phyloP scores from a whole-genome alignment of 1,139 yeast genomes.

The Candida mesenterica region DNA sequence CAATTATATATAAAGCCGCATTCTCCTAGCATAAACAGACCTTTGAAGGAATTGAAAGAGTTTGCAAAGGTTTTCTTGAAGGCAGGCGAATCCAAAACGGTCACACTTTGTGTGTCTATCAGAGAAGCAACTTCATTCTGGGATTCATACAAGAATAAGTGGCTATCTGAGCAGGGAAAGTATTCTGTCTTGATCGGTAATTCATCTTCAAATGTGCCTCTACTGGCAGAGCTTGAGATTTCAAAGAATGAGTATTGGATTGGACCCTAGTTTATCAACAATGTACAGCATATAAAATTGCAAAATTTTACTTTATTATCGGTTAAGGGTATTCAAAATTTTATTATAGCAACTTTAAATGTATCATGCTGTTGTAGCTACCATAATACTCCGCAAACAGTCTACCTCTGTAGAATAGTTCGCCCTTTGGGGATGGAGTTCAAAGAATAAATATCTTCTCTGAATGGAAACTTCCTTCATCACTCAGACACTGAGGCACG shows the following conservation, averaged over 20 bases:
- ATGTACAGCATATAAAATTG: too few relatives aligned
- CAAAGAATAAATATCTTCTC: too few relatives aligned
- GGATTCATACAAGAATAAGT: conserved; percentile 46
- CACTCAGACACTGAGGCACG: too few relatives aligned
- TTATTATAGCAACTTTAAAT: too few relatives aligned
- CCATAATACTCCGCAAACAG: too few relatives aligned
- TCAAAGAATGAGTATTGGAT: conserved; percentile 11
- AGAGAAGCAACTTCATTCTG: conserved; percentile 57
- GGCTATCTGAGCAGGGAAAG: conserved; percentile 52
- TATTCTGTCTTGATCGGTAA: conserved; percentile 51
- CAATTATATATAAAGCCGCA: conserved; percentile 46
- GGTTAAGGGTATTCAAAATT: too few relatives aligned
- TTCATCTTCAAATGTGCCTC: conserved; percentile 22
- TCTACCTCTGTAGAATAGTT: too few relatives aligned
- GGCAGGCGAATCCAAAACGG: conserved; percentile 40
- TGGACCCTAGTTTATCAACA: too few relatives aligned
- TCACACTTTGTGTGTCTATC: conserved; percentile 32
- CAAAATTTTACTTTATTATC: too few relatives aligned
- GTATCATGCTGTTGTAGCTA: too few relatives aligned
- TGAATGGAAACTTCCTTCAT: too few relatives aligned
- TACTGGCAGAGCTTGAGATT: conserved; percentile 12
- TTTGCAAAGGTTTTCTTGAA: conserved; percentile 47
- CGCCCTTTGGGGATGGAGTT: too few relatives aligned
- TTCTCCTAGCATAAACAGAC: conserved; percentile 45
- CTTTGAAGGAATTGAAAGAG: conserved; percentile 57